These are phyloP conservation scores for Globisporangium radiosum DNA, from an alignment of 352 stramenopile species.

Conservation along the genomic window DNA sequence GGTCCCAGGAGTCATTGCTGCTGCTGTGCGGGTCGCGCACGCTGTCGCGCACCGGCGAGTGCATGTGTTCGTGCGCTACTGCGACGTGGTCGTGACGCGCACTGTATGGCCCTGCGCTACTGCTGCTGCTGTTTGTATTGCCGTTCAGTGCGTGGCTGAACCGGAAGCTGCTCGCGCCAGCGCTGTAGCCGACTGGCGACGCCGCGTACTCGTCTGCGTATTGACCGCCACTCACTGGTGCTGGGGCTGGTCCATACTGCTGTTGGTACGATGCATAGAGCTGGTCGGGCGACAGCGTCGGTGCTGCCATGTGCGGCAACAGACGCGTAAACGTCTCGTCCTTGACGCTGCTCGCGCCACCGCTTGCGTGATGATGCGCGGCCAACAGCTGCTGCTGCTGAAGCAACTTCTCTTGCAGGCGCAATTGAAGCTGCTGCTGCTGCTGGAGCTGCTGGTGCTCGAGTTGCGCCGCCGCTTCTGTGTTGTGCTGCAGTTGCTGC, in stretches of 20 bases:
- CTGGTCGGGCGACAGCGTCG: conserved; percentile 2
- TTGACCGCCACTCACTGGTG: background rate
- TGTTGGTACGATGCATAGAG: conserved; percentile 12
- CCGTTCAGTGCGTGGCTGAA: conserved; percentile 7
- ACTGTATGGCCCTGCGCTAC: conserved; percentile 1
- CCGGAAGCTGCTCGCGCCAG: conserved; percentile 6
- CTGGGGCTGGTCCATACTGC: conserved; percentile 6
- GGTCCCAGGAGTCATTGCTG: conserved; percentile 21
- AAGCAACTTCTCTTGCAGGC: conserved; percentile 56
- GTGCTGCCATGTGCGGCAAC: conserved; percentile 10
- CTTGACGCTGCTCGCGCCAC: conserved; percentile 19
- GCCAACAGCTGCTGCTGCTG: conserved; percentile 47
- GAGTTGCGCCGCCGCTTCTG: conserved; percentile 51
- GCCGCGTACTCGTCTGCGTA: conserved; percentile 8
- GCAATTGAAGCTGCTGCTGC: conserved; percentile 49
- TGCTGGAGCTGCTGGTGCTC: conserved; percentile 72
- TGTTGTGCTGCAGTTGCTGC: conserved; percentile 50
- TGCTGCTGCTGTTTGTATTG: background rate
- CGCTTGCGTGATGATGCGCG: conserved; percentile 46
- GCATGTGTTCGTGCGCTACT: conserved; percentile 3
- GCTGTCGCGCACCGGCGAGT: conserved; percentile 13
- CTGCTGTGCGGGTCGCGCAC: conserved; percentile 12
- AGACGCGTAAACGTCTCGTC: conserved; percentile 10
- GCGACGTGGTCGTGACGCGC: background rate
- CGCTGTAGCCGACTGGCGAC: conserved; percentile 3